Conservation (phyloP, 352 stramenopile species). For the Nothophytophthora sp. region DNA sequence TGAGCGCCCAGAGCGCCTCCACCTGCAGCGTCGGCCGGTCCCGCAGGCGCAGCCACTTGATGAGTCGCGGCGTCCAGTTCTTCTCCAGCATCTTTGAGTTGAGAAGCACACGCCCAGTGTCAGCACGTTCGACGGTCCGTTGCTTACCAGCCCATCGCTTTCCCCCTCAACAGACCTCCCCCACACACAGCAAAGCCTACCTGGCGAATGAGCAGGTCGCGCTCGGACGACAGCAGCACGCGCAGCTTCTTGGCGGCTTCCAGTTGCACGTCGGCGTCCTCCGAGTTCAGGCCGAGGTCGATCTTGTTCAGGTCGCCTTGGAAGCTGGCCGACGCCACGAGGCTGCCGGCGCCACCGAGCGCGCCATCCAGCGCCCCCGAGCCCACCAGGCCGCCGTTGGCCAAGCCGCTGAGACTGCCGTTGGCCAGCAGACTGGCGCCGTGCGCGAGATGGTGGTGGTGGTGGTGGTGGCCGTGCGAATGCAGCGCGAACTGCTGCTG, state of each 20-base stretch:
- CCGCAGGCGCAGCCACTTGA: constrained; percentile 81
- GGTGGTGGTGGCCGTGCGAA: constrained; percentile 48
- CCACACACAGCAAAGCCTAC: constrained; percentile 29
- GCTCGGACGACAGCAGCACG: constrained; percentile 81
- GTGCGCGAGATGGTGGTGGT: constrained; percentile 54
- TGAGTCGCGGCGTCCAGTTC: constrained; percentile 86
- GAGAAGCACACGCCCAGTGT: constrained; percentile 2
- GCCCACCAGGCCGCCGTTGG: constrained; percentile 17
- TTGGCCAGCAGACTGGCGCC: constrained; percentile 46
- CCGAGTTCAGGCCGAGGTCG: constrained; percentile 75
- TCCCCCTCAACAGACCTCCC: neutral
- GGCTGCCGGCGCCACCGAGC: constrained; percentile 14
- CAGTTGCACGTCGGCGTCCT: constrained; percentile 81
- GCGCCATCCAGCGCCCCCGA: constrained; percentile 35
- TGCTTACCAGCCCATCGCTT: too few species aligned
- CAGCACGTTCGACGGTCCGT: too few species aligned
- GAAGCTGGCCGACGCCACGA: constrained; percentile 61
- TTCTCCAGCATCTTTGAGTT: constrained; percentile 82
- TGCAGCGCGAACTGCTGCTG: constrained; percentile 57
- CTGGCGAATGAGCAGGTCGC: constrained; percentile 85
- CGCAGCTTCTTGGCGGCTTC: constrained; percentile 88
- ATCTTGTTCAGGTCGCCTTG: constrained; percentile 86
- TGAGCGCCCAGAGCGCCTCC: constrained; percentile 95
- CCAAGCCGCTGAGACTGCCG: constrained; percentile 41
- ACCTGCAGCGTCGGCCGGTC: constrained; percentile 88